Percentiles rank a stretch among this genome's conserved stretches.
phyloP scores from a whole-genome alignment of 768 basidiomycete species.

The Termitomyces bulborhizus region DNA sequence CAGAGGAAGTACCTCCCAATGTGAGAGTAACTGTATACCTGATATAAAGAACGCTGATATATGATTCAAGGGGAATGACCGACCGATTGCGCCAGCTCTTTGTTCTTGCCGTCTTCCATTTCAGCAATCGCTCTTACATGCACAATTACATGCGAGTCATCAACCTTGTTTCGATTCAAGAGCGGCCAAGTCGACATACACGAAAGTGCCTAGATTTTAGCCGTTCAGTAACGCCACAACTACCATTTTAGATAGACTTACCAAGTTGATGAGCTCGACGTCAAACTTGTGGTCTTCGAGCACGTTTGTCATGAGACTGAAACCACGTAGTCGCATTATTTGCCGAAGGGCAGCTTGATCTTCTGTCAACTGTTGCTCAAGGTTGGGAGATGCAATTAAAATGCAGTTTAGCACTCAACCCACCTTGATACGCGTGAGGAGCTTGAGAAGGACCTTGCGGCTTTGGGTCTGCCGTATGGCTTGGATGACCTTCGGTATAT shows the following conservation, averaged over 20 bases:
- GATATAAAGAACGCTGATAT: neutral
- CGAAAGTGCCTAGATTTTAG: conserved; percentile 44
- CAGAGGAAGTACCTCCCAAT: conserved; percentile 75
- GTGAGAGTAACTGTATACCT: conserved; percentile 54
- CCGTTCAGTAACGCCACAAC: neutral
- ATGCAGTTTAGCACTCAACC: conserved; percentile 1
- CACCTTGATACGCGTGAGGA: conserved; percentile 84
- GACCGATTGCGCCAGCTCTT: conserved; percentile 59
- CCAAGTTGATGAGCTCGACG: conserved; percentile 61
- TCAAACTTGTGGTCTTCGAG: conserved; percentile 73
- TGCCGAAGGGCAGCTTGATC: conserved; percentile 73
- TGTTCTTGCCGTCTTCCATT: conserved; percentile 52
- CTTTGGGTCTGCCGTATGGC: conserved; percentile 87
- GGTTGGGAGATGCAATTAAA: neutral
- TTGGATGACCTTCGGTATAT: conserved; percentile 88
- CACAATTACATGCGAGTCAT: conserved; percentile 63
- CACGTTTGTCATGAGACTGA: conserved; percentile 86
- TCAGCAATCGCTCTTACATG: conserved; percentile 51
- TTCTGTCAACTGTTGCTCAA: conserved; percentile 63
- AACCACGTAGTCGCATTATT: conserved; percentile 89
- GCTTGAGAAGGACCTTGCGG: conserved; percentile 72
- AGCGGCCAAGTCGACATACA: conserved; percentile 78
- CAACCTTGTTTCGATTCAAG: conserved; percentile 84
- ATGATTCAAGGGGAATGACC: conserved; percentile 10
- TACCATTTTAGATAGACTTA: conserved; percentile 28